These are phyloP conservation scores for Schizophyllum commune DNA, from an alignment of 1,284 basidiomycete species.

Conservation along the genomic window DNA sequence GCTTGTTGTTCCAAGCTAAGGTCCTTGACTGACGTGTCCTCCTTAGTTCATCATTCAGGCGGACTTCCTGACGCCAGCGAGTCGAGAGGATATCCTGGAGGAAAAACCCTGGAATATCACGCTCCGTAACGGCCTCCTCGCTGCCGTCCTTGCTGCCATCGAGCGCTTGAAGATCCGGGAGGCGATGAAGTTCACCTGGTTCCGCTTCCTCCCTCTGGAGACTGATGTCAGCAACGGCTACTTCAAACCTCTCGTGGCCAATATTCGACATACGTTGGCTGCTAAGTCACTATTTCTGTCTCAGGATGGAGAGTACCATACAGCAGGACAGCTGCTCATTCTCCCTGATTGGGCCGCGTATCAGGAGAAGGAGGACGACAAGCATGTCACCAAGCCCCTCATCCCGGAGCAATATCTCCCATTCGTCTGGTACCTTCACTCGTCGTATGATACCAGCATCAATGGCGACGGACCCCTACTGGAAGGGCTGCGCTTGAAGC, in stretches of 20 bases:
- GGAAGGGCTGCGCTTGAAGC: constrained; percentile 4
- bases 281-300: neutral
- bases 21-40: neutral
- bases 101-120: constrained; percentile 1
- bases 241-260: neutral
- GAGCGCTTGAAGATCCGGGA: neutral
- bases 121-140: neutral
- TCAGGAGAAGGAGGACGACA: neutral
- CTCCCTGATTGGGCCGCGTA: neutral
- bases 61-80: constrained; percentile 4
- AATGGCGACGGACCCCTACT: constrained; percentile 16
- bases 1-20: neutral
- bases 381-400: neutral
- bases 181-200: constrained; percentile 1
- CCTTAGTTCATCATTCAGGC: constrained; percentile 4
- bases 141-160: neutral
- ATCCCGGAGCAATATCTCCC: neutral
- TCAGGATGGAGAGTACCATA: neutral
- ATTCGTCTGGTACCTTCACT: neutral
- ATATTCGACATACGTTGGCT: neutral
- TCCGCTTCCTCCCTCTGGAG: constrained; percentile 1
- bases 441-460: constrained; percentile 5
- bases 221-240: neutral
- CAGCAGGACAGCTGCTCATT: neutral
- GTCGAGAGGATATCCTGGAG: constrained; percentile 3